phyloP scores from a whole-genome alignment of 1,284 basidiomycete species.

The Lentinula novae-zelandiae region DNA sequence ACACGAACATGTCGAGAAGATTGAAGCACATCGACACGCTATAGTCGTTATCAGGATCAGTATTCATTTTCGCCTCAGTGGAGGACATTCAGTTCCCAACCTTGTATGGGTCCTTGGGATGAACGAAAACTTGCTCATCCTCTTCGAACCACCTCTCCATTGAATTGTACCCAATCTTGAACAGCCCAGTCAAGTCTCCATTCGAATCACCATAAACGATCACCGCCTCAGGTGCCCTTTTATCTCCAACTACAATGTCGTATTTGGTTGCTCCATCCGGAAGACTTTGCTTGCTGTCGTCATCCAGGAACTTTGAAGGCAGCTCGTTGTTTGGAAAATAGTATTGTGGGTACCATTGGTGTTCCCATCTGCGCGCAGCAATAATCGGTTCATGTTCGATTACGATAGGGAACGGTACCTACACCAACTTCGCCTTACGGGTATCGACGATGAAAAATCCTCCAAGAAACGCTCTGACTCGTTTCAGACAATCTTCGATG shows the following conservation, averaged over 20 bases:
- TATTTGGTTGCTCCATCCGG: slow-evolving; percentile 31
- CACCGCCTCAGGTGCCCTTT: slow-evolving; percentile 36
- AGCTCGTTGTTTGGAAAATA: slow-evolving; percentile 48
- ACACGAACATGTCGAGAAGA: slow-evolving; percentile 60
- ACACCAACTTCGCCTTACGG: slow-evolving; percentile 54
- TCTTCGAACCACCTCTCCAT: slow-evolving; percentile 69
- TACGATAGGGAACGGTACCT: slow-evolving; percentile 22
- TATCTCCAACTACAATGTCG: slow-evolving; percentile 43
- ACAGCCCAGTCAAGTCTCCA: slow-evolving; percentile 40
- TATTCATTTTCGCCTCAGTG: background rate
- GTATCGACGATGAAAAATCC: slow-evolving; percentile 54
- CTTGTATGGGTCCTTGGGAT: slow-evolving; percentile 70
- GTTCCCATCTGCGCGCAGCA: slow-evolving; percentile 46
- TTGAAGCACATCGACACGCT: slow-evolving; percentile 59
- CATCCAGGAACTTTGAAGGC: slow-evolving; percentile 17
- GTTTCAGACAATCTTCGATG: slow-evolving; percentile 43
- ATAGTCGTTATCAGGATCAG: slow-evolving; percentile 6
- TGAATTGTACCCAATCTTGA: slow-evolving; percentile 45
- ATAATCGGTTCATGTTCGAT: background rate
- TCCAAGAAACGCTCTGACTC: slow-evolving; percentile 50
- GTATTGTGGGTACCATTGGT: slow-evolving; percentile 48
- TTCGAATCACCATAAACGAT: slow-evolving; percentile 33
- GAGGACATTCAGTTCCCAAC: slow-evolving; percentile 26
- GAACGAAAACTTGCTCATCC: slow-evolving; percentile 55
- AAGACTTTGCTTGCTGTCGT: slow-evolving; percentile 1